Evolutionary conservation across 768 basidiomycete genomes (phyloP).

Genomic region (Leucocoprinus birnbaumii): DNA sequence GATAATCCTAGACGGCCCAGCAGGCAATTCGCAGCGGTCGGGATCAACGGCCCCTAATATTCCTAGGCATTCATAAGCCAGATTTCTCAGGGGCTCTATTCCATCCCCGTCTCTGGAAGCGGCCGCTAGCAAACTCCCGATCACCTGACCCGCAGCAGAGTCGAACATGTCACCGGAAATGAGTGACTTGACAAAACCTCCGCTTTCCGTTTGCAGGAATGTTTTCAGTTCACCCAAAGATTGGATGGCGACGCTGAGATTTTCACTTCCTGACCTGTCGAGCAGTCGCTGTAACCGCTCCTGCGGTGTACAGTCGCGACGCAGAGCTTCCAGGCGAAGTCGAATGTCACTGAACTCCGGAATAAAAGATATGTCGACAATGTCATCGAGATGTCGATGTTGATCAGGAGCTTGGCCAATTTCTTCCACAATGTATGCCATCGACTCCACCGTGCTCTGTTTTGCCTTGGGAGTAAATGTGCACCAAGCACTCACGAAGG

Average conservation of each 20-base stretch:
- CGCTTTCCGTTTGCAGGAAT: constrained; percentile 52
- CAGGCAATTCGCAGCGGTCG: constrained; percentile 76
- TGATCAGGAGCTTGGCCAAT: constrained; percentile 50
- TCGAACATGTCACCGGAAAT: constrained; percentile 89
- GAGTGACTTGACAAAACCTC: constrained; percentile 53
- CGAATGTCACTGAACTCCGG: constrained; percentile 54
- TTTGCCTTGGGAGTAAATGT: constrained; percentile 52
- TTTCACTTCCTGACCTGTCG: constrained; percentile 75
- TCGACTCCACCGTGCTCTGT: constrained; percentile 49
- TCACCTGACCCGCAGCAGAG: constrained; percentile 63
- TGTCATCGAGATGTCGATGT: constrained; percentile 60
- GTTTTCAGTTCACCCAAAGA: constrained; percentile 73
- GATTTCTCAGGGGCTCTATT: constrained; percentile 57
- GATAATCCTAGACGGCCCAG: constrained; percentile 61
- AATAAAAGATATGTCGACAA: constrained; percentile 76
- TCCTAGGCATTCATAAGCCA: constrained; percentile 90
- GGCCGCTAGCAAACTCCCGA: constrained; percentile 63
- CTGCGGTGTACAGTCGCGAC: constrained; percentile 49
- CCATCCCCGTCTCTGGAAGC: constrained; percentile 80
- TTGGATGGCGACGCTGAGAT: constrained; percentile 70
- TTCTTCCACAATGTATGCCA: constrained; percentile 70
- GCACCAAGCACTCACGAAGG: constrained; percentile 77
- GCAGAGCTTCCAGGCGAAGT: constrained; percentile 37
- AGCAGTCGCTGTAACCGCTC: constrained; percentile 63
- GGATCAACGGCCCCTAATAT: constrained; percentile 93